Percentiles rank a stretch among this genome's conserved stretches.
Conservation (phyloP, 176 grass and related monocot genomes). For the Triticum urartu region DNA sequence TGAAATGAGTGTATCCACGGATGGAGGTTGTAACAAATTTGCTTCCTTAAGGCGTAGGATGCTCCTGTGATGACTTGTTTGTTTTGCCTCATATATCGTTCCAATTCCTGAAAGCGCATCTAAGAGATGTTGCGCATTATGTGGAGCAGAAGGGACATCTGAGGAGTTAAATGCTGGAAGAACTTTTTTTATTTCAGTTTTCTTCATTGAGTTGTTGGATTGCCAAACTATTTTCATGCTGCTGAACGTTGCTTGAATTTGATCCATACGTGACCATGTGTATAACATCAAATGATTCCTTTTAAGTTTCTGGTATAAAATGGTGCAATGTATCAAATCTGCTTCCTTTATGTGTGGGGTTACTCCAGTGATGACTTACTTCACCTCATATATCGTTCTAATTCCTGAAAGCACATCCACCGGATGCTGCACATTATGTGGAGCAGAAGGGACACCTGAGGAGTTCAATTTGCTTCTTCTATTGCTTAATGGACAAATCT, state of each 20-base stretch:
- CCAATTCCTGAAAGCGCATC: conserved; percentile 48
- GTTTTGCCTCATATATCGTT: conserved; percentile 32
- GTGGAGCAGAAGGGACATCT: conserved; percentile 55
- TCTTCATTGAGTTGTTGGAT: neutral
- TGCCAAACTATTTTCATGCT: neutral
- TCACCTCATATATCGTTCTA: conserved; percentile 41
- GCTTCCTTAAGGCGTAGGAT: neutral
- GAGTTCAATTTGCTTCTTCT: conserved; percentile 3
- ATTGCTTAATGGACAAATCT: neutral
- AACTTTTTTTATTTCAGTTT: neutral
- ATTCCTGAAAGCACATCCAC: conserved; percentile 42
- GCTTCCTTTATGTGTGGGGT: neutral
- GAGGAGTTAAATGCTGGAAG: conserved; percentile 12
- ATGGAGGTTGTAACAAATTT: neutral
- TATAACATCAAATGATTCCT: neutral
- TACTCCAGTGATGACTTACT: conserved; percentile 40
- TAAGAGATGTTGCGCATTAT: conserved; percentile 15
- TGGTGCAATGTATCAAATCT: neutral
- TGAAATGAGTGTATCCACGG: too few relatives aligned
- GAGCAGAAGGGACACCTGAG: conserved; percentile 54
- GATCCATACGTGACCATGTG: neutral
- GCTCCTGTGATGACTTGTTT: conserved; percentile 33
- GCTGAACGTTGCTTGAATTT: neutral
- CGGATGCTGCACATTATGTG: conserved; percentile 27
- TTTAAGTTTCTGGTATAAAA: neutral